A percentile compares a stretch with the other conserved stretches of the same genome.
phyloP scores from a whole-genome alignment of 2,329 filamentous ascomycete genomes.

The Cladosporium sp. region DNA sequence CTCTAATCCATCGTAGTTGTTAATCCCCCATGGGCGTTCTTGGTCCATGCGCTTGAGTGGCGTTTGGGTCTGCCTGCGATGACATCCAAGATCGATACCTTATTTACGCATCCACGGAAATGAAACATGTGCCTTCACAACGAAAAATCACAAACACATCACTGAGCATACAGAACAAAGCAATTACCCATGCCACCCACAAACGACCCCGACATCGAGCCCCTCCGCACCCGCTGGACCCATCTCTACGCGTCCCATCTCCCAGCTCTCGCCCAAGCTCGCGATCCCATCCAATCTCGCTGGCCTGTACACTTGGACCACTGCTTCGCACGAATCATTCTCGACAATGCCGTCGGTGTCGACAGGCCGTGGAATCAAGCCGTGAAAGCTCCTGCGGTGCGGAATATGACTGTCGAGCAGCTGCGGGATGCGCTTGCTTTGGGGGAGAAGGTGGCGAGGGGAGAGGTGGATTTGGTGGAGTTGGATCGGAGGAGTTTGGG shows the following conservation, averaged over 20 bases:
- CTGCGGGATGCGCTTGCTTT: constrained; percentile 35
- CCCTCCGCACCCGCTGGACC: constrained; percentile 23
- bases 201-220: constrained; percentile 3
- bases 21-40: too few relatives aligned
- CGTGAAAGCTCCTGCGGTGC: constrained; percentile 39
- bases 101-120: too few relatives aligned
- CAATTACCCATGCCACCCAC: too few relatives aligned
- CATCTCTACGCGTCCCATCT: constrained; percentile 26
- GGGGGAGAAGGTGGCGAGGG: constrained; percentile 34
- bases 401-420: constrained; percentile 39
- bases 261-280: constrained; percentile 26
- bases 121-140: too few relatives aligned
- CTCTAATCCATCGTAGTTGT: too few relatives aligned
- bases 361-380: constrained; percentile 40
- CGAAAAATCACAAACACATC: too few relatives aligned
- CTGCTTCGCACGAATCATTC: constrained; percentile 43
- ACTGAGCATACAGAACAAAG: too few relatives aligned
- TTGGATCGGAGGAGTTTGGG: constrained; percentile 38
- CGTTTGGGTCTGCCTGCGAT: too few relatives aligned
- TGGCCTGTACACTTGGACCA: constrained; percentile 44
- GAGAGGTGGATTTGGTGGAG: constrained; percentile 34
- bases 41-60: too few relatives aligned
- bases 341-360: constrained; percentile 38
- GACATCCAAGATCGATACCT: too few relatives aligned
- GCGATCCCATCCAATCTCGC: constrained; percentile 29